These are phyloP conservation scores for Cercospora citrullina DNA, from an alignment of 2,329 filamentous ascomycete genomes.

Conservation along the genomic window DNA sequence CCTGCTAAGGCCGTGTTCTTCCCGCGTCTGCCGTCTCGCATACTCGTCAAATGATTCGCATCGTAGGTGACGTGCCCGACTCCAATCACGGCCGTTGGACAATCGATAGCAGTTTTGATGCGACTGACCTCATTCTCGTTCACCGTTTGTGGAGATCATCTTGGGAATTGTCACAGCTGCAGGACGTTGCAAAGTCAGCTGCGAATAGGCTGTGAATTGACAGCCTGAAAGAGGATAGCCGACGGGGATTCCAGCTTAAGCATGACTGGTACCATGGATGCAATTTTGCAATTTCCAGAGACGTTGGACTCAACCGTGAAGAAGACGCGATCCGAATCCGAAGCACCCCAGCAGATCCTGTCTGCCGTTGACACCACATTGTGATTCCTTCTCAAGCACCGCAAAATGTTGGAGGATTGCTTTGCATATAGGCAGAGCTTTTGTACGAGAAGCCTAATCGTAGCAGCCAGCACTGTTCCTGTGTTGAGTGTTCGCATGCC, in stretches of 20 bases:
- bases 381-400: not conserved
- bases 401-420: not conserved
- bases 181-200: not conserved
- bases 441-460: not conserved
- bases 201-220: not conserved
- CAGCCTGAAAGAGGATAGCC: not conserved
- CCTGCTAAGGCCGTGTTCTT: not conserved
- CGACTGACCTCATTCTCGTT: not conserved
- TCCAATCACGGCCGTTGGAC: not conserved
- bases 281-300: not conserved
- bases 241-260: not conserved
- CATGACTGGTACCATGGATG: not conserved
- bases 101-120: not conserved
- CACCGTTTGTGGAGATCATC: not conserved
- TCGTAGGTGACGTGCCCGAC: not conserved
- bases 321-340: not conserved
- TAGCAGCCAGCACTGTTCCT: not conserved
- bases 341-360: not conserved
- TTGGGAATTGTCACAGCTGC: not conserved
- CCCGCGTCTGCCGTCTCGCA: not conserved
- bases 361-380: not conserved
- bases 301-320: not conserved
- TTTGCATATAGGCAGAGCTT: not conserved
- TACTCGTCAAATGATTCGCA: not conserved
- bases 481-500: not conserved